Base-by-base conservation (phyloP, 1,284 basidiomycete species). In the Irpex rosettiformis region DNA sequence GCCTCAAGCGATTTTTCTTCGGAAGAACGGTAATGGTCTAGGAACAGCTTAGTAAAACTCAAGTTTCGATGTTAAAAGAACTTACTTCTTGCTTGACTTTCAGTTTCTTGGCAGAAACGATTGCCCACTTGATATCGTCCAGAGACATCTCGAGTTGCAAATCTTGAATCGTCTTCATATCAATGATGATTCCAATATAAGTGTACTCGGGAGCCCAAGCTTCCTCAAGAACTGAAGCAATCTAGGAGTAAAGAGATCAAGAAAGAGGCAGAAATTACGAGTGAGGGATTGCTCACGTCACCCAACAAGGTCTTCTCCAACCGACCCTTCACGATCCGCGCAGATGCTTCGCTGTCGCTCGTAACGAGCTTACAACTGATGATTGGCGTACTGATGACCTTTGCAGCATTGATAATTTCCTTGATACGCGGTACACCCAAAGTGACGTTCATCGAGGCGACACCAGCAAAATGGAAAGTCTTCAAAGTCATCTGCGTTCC, bases 401-500 rank as follows among this genome's bases (percentile, higher is more conserved):
- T 99, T 43, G 96, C 94, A 2, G 96, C 97, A 67, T 99, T 99
- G 80, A 99, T 99, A 68, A 99, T 99, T 75, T 99, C 97, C 76
- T 99, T 99, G 78, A 99, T 99, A 72, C 97, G 96, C 22, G 97
- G 97, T 10, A 99, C 97, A 80, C 97, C 97, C 43, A 99, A 86
- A 1, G 97, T 99, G 66, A 99, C 94, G 77, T 98, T 99, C 97
- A 99, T 99, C 33, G 96, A 97, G 10, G 97, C 97, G 64, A 99
- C 96, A 80, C 97, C 97, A 69, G 97, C 97, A 77, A 99, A 99
- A 81, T 99, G 97, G 87, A 99, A 99, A 61, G 97, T 99, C 77
- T 99, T 99, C 65, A 99, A 76, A 5, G 97, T 99, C 97, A 99
- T 99, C 71, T 99, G 97, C 2, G 97, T 99, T 58, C 97, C 97